Evolutionary conservation across 768 basidiomycete genomes (phyloP), one percentile per base, ranked within the genome.

Genomic region (Mycena alexandri): DNA sequence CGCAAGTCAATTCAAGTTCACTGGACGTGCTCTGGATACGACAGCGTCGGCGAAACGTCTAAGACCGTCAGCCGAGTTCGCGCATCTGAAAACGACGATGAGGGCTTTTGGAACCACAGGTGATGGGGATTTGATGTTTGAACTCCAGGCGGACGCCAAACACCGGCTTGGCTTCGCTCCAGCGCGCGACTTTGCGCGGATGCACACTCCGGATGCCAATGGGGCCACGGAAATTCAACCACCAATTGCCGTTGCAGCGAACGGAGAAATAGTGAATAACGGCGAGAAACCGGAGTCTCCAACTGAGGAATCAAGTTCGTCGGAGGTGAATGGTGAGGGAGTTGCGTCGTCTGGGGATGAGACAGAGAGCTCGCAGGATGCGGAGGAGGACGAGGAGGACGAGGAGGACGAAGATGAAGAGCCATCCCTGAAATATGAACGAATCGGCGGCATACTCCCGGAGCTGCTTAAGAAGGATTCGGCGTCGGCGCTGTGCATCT

Each of bases 401-500:
- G 86, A 89, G 0, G 89, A 90, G 0, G 91, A 90, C 0, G 95
- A 95, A 2, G 95, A 96, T 29, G 94, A 96, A 21, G 96, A 97
- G 80, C 96, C 93, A 41, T 87, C 92, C 0, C 84, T 99, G 73
- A 99, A 98, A 77, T 99, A 98, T 75, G 90, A 93, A 71, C 89
- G 92, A 48, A 86, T 98, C 60, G 85, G 86, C 24, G 93, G 94
- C 2, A 79, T 86, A 0, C 80, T 93, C 33, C 87, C 88, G 5
- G 93, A 94, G 72, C 80, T 98, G 33, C 85, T 98, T 61, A 90
- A 89, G 81, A 96, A 93, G 77, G 97, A 98, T 74, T 90, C 94
- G 14, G 94, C 92, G 2, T 96, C 95, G 43, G 89, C 95, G 6
- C 81, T 98, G 22, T 85, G 89, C 14, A 86, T 95, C 22, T 90